Conservation (phyloP, 345 rosid species). For the Moricandia arvensis region DNA sequence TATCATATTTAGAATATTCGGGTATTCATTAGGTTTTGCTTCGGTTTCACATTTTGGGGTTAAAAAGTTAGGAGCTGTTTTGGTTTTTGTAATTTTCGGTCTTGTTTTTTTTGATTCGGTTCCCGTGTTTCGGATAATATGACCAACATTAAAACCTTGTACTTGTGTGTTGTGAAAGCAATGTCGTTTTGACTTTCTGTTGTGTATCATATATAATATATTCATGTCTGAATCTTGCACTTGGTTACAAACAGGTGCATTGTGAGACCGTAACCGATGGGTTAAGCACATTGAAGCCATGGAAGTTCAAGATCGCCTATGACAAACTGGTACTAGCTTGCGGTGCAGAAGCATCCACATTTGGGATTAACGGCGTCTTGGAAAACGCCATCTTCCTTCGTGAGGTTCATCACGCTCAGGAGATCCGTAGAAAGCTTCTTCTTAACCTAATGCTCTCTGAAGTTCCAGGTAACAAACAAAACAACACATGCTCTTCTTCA, state of each 20-base stretch:
- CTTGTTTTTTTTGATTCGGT: too few species aligned
- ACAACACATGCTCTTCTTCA: conserved; percentile 1
- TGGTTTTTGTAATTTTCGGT: too few species aligned
- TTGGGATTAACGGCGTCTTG: conserved; percentile 83
- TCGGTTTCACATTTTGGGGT: too few species aligned
- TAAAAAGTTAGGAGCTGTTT: too few species aligned
- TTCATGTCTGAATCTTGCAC: background rate
- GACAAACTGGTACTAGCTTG: conserved; percentile 88
- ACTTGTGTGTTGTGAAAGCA: too few species aligned
- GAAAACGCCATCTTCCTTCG: conserved; percentile 88
- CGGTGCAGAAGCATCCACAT: conserved; percentile 91
- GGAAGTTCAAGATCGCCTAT: conserved; percentile 79
- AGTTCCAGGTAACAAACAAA: conserved; percentile 57
- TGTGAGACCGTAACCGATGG: conserved; percentile 70
- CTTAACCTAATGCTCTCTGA: conserved; percentile 91
- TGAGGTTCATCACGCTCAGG: conserved; percentile 92
- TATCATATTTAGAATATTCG: too few species aligned
- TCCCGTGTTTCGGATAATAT: too few species aligned
- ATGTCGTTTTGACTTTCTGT: background rate
- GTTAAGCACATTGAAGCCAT: conserved; percentile 53
- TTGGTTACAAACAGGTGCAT: conserved; percentile 52
- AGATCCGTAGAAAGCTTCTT: conserved; percentile 87
- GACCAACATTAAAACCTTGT: too few species aligned
- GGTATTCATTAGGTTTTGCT: too few species aligned
- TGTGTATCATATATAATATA: background rate